Conservation (phyloP, 495 filamentous ascomycete genomes). For the Clohesyomyces aquaticus region DNA sequence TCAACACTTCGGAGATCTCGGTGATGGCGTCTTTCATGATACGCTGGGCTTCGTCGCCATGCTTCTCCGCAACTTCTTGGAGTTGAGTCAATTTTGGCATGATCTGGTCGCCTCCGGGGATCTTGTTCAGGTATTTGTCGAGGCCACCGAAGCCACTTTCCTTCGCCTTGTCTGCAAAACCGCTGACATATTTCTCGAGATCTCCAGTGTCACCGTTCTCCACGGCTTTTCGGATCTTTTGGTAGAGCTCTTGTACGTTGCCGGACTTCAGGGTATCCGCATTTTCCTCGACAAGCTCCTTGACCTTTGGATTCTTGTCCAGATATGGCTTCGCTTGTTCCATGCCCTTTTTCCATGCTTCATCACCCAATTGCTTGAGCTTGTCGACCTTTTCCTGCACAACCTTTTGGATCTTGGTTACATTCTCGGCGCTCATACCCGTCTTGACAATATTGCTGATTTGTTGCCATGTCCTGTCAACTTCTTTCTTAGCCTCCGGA, state of each 20-base stretch:
- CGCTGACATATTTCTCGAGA: constrained; percentile 62
- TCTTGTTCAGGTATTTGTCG: constrained; percentile 56
- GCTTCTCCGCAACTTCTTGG: constrained; percentile 58
- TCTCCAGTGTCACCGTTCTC: constrained; percentile 58
- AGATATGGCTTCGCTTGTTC: constrained; percentile 65
- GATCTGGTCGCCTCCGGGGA: constrained; percentile 59
- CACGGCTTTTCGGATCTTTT: constrained; percentile 58
- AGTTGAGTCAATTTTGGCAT: constrained; percentile 60
- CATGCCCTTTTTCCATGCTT: constrained; percentile 65
- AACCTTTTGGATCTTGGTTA: constrained; percentile 59
- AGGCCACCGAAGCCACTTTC: constrained; percentile 46
- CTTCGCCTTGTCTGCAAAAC: constrained; percentile 59
- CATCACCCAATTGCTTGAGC: constrained; percentile 62
- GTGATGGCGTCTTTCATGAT: constrained; percentile 62
- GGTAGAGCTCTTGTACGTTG: constrained; percentile 58
- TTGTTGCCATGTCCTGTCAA: constrained; percentile 66
- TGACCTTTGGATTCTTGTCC: constrained; percentile 68
- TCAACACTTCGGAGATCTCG: constrained; percentile 54
- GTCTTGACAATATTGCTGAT: constrained; percentile 58
- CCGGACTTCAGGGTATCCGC: constrained; percentile 61
- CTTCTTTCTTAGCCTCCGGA: constrained; percentile 69
- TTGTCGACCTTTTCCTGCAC: constrained; percentile 68
- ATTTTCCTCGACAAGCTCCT: constrained; percentile 66
- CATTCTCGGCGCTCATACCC: constrained; percentile 55
- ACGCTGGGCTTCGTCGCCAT: constrained; percentile 63